Base-by-base conservation (phyloP, 2,329 filamentous ascomycete genomes). In the Aaosphaeria arxii region DNA sequence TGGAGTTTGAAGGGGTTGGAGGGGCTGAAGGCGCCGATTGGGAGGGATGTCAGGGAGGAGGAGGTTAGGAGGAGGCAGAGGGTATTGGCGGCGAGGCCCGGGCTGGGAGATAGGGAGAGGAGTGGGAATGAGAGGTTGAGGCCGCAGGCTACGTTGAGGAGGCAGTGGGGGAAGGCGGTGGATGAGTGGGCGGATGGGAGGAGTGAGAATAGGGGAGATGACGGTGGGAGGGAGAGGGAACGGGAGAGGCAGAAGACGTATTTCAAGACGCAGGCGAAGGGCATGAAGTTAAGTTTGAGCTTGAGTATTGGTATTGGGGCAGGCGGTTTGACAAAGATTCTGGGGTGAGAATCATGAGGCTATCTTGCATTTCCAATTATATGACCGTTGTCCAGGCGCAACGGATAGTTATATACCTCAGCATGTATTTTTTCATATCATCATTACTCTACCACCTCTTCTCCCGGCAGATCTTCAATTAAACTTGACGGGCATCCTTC, bases 211-310 rank as follows among this genome's bases (percentile, higher is more conserved):
- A 5, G 63, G 4, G 54, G 61, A 30, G 55, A 62, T 38, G 52
- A 60, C 42, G 59, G 57, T 11, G 53, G 48, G 36, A 38, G 63
- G n/a, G 52, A 47, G 29, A 52, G 57, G 30, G 62, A 68, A n/a
- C 66, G 63, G 63, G 53, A 47, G 5, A n/a, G n/a, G 33, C 7
- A n/a, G n/a, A 36, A 36, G 9, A 36, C 7, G 7, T 9, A 36
- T 9, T 55, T 66, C 11, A 57, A 54, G 6, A 57, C 56, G 4
- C 54, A 63, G 43, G 51, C 53, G 1, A 63, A 60, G 42, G 60
- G 61, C 0, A 46, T 64, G 11, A 67, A 61, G 39, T 30, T 69
- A 31, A 66, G 60, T 40, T 44, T 68, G 45, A 66, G 61, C 33
- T 40, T 69, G 36, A 66, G 58, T 40, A 49, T 68, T 6, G 55